Base-by-base conservation (phyloP, 768 basidiomycete genomes). In the Mycena vitilis region DNA sequence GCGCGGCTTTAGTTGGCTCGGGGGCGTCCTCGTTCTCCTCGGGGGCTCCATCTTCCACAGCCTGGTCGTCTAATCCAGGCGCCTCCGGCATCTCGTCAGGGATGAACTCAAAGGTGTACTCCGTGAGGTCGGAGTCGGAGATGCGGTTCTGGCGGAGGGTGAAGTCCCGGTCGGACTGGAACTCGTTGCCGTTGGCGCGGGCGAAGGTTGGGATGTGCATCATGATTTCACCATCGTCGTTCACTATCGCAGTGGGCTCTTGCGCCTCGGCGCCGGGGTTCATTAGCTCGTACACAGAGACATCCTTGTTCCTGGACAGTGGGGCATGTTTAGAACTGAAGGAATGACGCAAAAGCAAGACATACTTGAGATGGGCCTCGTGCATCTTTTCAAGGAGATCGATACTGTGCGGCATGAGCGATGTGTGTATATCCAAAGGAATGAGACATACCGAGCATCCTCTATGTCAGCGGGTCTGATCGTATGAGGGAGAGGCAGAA, bases 211-310 rank as follows among this genome's bases (percentile, higher is more conserved):
- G 30, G 30, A 30, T 30, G 30, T 30, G 3, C 30, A 30, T 30
- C 30, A 30, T 30, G 30, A 30, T 30, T 30, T 30, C 30, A 30
- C 5, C 30, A 30, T 30, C 30, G 30, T 30, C 30, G 30, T 30
- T 30, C 30, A 30, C 30, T 30, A 30, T 30, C 30, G 30, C 16
- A 23, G 62, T 16, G 11, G 66, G 60, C 30, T 34, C 49, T 30
- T 54, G 55, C 13, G n/a, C 13, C 48, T 53, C 23, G 36, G 67
- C 67, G 4, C 67, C 67, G 16, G 67, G 67, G 57, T 68, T 68
- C 8, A 68, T 15, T 13, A 63, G 40, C 36, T 68, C 67, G 23
- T 20, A 34, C 13, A 59, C 15, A 7, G 10, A 20, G 18, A 58
- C 8, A 12, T 11, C 30, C 9, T 30, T 23, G 11, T 8, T 15